Base-by-base conservation (phyloP, 106 monocot species). In the Narthecium ossifragum region DNA sequence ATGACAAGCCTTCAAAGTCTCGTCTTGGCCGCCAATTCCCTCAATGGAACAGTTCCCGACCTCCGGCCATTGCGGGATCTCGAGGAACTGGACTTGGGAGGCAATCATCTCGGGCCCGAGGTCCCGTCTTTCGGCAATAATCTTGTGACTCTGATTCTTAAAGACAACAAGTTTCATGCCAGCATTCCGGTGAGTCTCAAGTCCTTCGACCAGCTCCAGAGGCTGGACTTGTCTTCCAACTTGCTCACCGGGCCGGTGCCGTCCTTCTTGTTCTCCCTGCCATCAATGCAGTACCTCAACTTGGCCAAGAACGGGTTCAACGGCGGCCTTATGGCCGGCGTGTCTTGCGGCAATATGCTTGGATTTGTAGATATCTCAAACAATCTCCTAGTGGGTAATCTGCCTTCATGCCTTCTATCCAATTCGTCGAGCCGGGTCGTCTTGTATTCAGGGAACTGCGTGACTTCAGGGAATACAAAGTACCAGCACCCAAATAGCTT, bases 381-480 rank as follows among this genome's bases (percentile, higher is more conserved):
- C 27, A 98, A 98, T 63, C 70, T 68, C 32, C 52, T 98, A 18
- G 61, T 73, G 10, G 96, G 96, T 11, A 56, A 20, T 21, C 71
- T 78, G 43, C 96, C 90, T 26, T 24, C 52, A 22, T 98, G 96
- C 63, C 48, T 91, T 20, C 21, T 14, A 0, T 41, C 68, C 1
- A 80, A 83, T 36, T 64, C 70, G 8, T 73, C 86, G 20, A 61
- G 18, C 8, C 28, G 64, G 30, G 32, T 64, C 0, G 78, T 86
- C 5, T 39, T 80, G 51, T 63, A 63, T 69, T 72, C 90, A 12
- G 72, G 86, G 66, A 96, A 96, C 53, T 96, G 96, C 55, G 53
- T 96, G 13, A 40, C 40, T 20, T 60, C 46, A 1, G 53, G 34
- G n/a, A 69, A 73, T 45, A 23, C 57, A 4, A 71, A 22, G 31